Base-by-base conservation (phyloP, 1,284 basidiomycete species). In the Tylopilus sp. region DNA sequence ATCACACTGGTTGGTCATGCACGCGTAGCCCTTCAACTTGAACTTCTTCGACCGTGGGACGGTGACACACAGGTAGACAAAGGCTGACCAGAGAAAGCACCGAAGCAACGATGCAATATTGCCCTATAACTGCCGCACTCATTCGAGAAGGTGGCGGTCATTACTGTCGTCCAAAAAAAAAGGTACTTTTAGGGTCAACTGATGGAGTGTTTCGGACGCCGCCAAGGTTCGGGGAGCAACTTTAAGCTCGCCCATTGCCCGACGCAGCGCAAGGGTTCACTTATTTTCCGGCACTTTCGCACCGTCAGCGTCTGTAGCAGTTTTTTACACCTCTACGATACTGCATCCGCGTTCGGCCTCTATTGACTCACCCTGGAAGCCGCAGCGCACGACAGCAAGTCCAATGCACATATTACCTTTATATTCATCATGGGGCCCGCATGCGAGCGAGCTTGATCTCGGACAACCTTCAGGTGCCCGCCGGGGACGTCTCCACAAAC, bases 81-180 rank as follows among this genome's bases (percentile, higher is more conserved):
- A 25, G 7, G 25, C 25, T 25, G 25, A 25, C 25, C 3, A 25
- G 19, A 21, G 23, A 7, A 16, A 23, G 11, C 36, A 37, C 58
- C 45, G 31, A 33, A 44, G 45, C 36, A 23, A 48, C 31, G 25
- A 41, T 36, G 48, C 54, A 43, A 23, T 33, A 36, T 43, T 29
- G 48, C 44, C 36, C 54, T 41, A 28, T 49, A 26, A 41, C 47
- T 46, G 47, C 44, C 45, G 21, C 44, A 15, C 33, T 25, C 48
- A 38, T 41, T 47, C 48, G 31, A 41, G 52, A 53, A 51, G 46
- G 49, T 26, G 38, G 51, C 60, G 50, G 60, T 54, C 52, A 55
- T 52, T 51, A 59, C n/a, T n/a, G n/a, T n/a, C n/a, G n/a, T n/a
- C n/a, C n/a, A n/a, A n/a, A 39, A 40, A 30, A 37, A 29, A 47